A percentile compares a stretch with the other conserved stretches of the same genome.
Evolutionary conservation across 495 filamentous ascomycete species (phyloP).

Genomic region (Sporormia fimetaria): DNA sequence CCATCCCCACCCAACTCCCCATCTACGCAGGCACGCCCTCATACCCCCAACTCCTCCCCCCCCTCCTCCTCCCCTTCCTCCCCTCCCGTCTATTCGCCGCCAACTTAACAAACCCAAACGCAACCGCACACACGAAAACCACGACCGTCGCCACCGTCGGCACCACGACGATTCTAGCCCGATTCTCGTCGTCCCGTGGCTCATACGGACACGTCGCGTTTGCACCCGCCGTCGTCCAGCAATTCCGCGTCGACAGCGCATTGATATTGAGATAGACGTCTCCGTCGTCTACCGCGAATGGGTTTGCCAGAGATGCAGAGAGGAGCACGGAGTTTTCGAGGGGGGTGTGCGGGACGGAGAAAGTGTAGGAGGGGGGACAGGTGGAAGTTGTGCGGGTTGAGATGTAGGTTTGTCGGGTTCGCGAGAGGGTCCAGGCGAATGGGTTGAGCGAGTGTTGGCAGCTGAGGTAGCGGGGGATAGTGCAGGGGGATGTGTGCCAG

Average conservation of each 20-base stretch:
- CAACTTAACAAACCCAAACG: constrained; percentile 53
- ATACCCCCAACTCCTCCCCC: constrained; percentile 52
- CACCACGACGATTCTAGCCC: constrained; percentile 43
- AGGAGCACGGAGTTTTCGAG: constrained; percentile 50
- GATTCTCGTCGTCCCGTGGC: constrained; percentile 31
- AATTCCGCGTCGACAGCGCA: constrained; percentile 40
- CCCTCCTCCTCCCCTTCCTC: constrained; percentile 39
- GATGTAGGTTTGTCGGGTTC: constrained; percentile 32
- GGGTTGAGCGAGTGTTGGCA: constrained; percentile 41
- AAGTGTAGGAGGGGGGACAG: constrained; percentile 34
- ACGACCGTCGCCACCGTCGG: constrained; percentile 49
- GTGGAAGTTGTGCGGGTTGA: constrained; percentile 10
- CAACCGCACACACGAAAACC: constrained; percentile 49
- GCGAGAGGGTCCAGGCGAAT: constrained; percentile 46
- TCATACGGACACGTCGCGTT: constrained; percentile 46
- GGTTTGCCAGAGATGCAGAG: constrained; percentile 6
- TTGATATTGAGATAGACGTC: constrained; percentile 50
- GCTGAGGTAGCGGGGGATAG: constrained; percentile 37
- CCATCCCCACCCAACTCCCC: neutral
- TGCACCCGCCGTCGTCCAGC: constrained; percentile 48
- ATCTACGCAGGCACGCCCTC: constrained; percentile 45
- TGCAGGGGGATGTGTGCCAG: constrained; percentile 48
- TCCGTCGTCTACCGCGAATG: neutral
- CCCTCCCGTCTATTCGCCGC: constrained; percentile 46
- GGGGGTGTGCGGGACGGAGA: constrained; percentile 46